Evolutionary conservation across 1,284 basidiomycete genomes (phyloP).

Genomic region (Peniophora sp.): DNA sequence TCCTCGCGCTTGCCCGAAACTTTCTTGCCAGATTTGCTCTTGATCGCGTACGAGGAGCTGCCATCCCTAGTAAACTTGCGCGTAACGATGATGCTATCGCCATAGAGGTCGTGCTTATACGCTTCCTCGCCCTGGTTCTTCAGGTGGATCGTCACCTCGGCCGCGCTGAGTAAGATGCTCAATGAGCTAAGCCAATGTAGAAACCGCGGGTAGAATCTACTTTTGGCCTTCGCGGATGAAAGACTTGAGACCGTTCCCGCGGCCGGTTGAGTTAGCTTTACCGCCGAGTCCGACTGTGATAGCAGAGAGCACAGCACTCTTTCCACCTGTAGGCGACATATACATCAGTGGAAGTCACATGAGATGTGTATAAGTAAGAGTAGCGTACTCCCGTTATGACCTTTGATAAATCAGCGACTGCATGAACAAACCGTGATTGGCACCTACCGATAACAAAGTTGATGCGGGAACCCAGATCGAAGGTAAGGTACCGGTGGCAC

Average conservation of each 20-base stretch:
- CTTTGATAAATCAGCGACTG: constrained; percentile 24
- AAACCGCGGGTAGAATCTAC: too few relatives aligned
- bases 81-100: constrained; percentile 79
- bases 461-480: constrained; percentile 83
- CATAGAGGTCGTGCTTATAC: constrained; percentile 78
- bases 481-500: constrained; percentile 84
- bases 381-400: constrained; percentile 71
- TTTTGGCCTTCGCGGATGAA: constrained; percentile 83
- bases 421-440: constrained; percentile 1
- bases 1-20: constrained; percentile 83
- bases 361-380: neutral
- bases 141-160: constrained; percentile 76
- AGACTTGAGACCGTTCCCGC: constrained; percentile 80
- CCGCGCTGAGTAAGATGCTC: constrained; percentile 35
- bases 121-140: constrained; percentile 90
- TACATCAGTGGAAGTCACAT: constrained; percentile 1
- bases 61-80: constrained; percentile 78
- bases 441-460: constrained; percentile 92
- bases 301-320: constrained; percentile 91
- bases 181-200: neutral
- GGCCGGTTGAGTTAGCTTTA: constrained; percentile 83
- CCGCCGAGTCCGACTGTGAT: constrained; percentile 92
- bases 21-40: constrained; percentile 55
- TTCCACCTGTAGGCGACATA: constrained; percentile 57
- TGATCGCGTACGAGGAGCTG: constrained; percentile 78